A percentile compares a stretch with the other conserved stretches of the same genome.
Evolutionary conservation across 2,329 filamentous ascomycete genomes (phyloP).

Genomic region (Trichocomaceae sp.): DNA sequence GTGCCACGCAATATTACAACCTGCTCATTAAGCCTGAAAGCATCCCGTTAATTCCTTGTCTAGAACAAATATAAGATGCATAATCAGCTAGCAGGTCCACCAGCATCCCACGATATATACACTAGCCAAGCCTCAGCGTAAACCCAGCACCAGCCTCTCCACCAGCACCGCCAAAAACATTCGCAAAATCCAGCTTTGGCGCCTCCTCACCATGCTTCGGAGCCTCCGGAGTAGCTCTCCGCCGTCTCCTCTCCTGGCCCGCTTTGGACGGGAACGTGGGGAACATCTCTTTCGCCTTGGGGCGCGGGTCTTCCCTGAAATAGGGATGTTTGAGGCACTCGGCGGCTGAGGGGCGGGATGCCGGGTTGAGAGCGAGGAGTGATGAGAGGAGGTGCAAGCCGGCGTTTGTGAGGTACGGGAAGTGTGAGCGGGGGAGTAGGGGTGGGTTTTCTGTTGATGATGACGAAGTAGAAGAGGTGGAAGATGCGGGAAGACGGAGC

Average conservation of each 20-base stretch:
- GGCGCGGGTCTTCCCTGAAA: conserved; percentile 81
- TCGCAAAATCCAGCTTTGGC: conserved; percentile 58
- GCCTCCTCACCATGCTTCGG: conserved; percentile 69
- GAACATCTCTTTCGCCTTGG: conserved; percentile 87
- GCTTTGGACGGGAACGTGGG: conserved; percentile 96
- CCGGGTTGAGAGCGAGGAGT: conserved; percentile 70
- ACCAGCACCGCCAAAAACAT: conserved; percentile 58
- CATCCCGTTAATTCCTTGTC: too few relatives aligned
- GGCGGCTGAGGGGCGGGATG: conserved; percentile 60
- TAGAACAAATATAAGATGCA: too few relatives aligned
- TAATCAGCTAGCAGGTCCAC: too few relatives aligned
- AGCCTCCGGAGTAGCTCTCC: conserved; percentile 70
- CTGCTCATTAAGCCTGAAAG: too few relatives aligned
- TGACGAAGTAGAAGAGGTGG: conserved; percentile 28
- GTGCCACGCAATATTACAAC: too few relatives aligned
- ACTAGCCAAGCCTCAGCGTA: conserved; percentile 52
- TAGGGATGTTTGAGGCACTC: conserved; percentile 75
- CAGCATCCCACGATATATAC: not conserved
- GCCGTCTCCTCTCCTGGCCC: conserved; percentile 73
- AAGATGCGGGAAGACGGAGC: conserved; percentile 57
- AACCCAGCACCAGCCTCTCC: conserved; percentile 55
- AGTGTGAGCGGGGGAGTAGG: conserved; percentile 62
- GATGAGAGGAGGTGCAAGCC: conserved; percentile 63
- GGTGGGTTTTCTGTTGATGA: conserved; percentile 29
- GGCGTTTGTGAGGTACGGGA: conserved; percentile 71